phyloP scores from a whole-genome alignment of 2,329 filamentous ascomycete genomes.

The Talaromyces marneffei region DNA sequence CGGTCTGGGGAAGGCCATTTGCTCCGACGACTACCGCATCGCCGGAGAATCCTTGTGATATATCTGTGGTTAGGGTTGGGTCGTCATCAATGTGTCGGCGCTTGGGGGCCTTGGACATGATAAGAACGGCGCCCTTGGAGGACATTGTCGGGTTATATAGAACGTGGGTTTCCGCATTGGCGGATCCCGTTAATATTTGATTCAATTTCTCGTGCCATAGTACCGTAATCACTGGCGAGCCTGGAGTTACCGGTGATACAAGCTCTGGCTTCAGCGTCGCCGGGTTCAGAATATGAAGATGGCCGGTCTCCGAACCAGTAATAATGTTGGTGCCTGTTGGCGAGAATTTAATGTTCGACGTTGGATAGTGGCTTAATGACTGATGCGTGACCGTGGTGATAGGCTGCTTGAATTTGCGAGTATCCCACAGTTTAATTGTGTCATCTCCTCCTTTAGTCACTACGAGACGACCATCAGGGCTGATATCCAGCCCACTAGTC shows the following conservation, averaged over 20 bases:
- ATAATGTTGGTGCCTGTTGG: conserved; percentile 78
- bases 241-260: conserved; percentile 81
- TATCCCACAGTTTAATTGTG: conserved; percentile 94
- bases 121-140: conserved; percentile 70
- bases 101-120: conserved; percentile 91
- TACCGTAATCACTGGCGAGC: conserved; percentile 73
- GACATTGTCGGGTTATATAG: conserved; percentile 88
- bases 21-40: conserved; percentile 72
- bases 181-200: conserved; percentile 90
- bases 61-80: conserved; percentile 76
- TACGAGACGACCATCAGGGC: conserved; percentile 80
- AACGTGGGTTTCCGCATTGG: conserved; percentile 81
- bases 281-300: conserved; percentile 88
- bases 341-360: conserved; percentile 83
- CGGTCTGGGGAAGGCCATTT: conserved; percentile 67
- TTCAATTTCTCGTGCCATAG: conserved; percentile 93
- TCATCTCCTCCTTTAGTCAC: conserved; percentile 88
- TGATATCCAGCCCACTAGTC: conserved; percentile 89
- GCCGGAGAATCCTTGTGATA: conserved; percentile 71
- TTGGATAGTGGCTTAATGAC: conserved; percentile 76
- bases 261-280: conserved; percentile 81
- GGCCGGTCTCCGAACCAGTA: conserved; percentile 77
- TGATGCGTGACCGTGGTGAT: conserved; percentile 71
- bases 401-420: conserved; percentile 86
- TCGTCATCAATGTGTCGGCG: conserved; percentile 94